Evolutionary conservation across 768 basidiomycete genomes (phyloP), one percentile per base, ranked within the genome.

Genomic region (Leccinum boreale): DNA sequence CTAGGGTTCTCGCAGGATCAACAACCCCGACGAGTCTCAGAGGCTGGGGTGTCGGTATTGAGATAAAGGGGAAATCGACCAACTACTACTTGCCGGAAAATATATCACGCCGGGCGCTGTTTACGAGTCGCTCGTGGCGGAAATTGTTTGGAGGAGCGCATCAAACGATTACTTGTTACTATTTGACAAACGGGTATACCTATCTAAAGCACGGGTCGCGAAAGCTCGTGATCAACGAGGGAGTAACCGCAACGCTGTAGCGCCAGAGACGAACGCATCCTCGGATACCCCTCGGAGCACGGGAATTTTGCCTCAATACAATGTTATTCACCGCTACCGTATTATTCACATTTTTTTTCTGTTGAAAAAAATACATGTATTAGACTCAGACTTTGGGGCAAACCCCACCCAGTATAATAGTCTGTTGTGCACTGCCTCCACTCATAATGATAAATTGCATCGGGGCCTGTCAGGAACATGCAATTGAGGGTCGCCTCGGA

Each of bases 401-500:
- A 52, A 55, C 10, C n/a, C 42, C 19, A 44, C 42, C 42, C 11
- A 44, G 42, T n/a, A 44, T 44, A 19, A 17, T 19, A 44, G 42
- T 44, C 42, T 44, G 19, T 21, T 44, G n/a, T 44, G 42, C 42
- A 44, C 42, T 51, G 65, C 71, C 61, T 47, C 59, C 29, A 50
- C 21, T 45, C 50, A 55, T 57, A 53, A 62, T 61, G 46, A 58
- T 53, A 60, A 56, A 60, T 66, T 65, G 59, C 61, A 69, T 72
- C 58, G 63, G 62, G 62, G 33, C 50, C 55, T 52, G 57, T 55
- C 58, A 72, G 65, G 70, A 67, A 70, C 70, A 52, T 14, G 48
- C 17, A 26, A 50, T 51, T 52, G 60, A 57, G 54, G 51, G 65
- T 62, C 53, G 53, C 72, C 70, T 71, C 70, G 72, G 70, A 70